Base-by-base conservation (phyloP, 75 land plant genomes). In the Sequoiadendron giganteum region DNA sequence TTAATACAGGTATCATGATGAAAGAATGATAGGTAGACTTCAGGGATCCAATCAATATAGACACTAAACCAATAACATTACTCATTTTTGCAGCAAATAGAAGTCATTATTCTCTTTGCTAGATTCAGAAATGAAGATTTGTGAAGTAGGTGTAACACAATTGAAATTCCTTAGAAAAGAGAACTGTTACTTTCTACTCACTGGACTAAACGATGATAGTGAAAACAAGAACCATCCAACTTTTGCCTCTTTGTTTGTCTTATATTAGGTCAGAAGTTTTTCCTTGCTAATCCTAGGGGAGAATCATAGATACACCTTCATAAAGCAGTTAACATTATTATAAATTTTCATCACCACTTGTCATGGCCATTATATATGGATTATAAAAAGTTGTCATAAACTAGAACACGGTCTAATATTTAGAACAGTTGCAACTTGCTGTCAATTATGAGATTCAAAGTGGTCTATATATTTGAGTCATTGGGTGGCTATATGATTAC, bases 1-100 rank as follows among this genome's bases (percentile, higher is more conserved):
- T 87, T 47, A 61, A 40, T 76, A 14, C 85, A 89, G 88, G 93
- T 89, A 88, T 68, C 43, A 21, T 79, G 47, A 40, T 79, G 82
- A 79, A 79, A 79, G 8, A 65, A 65, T 25, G 28, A 40, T 39
- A 79, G 40, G 8, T 21, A 79, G 28, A 40, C 45, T 25, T 65
- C 70, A 65, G 70, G 28, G 70, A 6, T 65, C 6, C 9, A 65
- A 65, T 25, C 70, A 65, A 5, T 21, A 65, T 65, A 65, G 70
- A 21, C 70, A 65, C 8, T 65, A 65, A n/a, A 65, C 1, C n/a
- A 65, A 5, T 65, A 25, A 3, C n/a, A 21, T 25, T 65, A 25
- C 9, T 65, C 28, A 65, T 25, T 25, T 25, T 65, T 7, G 70
- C 70, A 65, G n/a, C 28, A 65, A 25, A 4, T 30, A 73, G 36